These are phyloP conservation scores for Gynostemma pentaphyllum DNA, from an alignment of 306 rosid genomes.

Conservation along the genomic window DNA sequence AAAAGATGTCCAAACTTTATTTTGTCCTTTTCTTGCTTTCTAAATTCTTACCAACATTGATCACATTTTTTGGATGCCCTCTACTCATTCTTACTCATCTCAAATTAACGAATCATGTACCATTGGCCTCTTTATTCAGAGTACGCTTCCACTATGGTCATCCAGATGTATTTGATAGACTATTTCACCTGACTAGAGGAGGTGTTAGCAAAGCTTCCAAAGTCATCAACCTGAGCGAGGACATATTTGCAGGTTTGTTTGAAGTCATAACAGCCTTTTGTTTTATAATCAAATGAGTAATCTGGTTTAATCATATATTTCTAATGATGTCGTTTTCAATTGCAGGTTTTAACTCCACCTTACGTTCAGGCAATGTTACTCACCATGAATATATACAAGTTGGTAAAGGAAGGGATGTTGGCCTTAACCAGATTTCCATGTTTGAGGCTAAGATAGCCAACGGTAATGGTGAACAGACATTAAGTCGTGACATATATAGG, in stretches of 20 bases:
- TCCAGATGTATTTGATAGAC: slow-evolving; percentile 92
- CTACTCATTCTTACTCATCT: neutral
- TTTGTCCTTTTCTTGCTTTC: neutral
- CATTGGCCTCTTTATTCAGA: slow-evolving; percentile 45
- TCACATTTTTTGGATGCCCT: neutral
- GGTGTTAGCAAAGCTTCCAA: slow-evolving; percentile 96
- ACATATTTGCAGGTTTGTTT: slow-evolving; percentile 87
- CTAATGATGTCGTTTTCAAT: slow-evolving; percentile 5
- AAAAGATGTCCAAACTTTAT: neutral
- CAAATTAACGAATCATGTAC: neutral
- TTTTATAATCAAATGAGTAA: slow-evolving; percentile 1
- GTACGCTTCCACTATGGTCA: slow-evolving; percentile 98
- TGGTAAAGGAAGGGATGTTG: slow-evolving; percentile 95
- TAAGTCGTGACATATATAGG: slow-evolving; percentile 89
- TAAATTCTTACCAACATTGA: neutral
- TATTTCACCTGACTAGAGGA: slow-evolving; percentile 96
- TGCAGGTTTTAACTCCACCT: slow-evolving; percentile 84
- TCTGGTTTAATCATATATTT: slow-evolving; percentile 3
- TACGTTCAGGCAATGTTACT: slow-evolving; percentile 86
- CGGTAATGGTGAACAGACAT: slow-evolving; percentile 91
- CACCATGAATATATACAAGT: slow-evolving; percentile 98
- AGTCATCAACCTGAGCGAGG: slow-evolving; percentile 90
- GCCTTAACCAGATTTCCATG: slow-evolving; percentile 93
- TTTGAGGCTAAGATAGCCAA: slow-evolving; percentile 96
- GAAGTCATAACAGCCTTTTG: neutral